Conservation (phyloP, 2,329 filamentous ascomycete species). For the Pseudocercospora fijiensis region DNA sequence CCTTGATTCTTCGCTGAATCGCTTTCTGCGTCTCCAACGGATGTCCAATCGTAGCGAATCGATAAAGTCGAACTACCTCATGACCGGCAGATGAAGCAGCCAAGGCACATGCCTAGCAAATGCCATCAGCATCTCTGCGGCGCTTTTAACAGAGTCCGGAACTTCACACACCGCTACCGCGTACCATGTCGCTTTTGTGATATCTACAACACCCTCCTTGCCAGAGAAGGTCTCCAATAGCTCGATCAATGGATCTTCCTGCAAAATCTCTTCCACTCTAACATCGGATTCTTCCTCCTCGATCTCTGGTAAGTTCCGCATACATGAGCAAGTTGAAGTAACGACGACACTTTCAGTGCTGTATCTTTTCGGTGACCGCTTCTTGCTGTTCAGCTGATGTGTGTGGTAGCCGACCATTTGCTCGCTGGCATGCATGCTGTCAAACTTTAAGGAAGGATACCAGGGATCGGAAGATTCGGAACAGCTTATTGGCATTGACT, state of each 20-base stretch:
- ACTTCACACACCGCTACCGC: conserved; percentile 5
- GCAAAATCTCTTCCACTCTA: background rate
- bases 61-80: conserved; percentile 20
- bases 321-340: background rate
- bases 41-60: conserved; percentile 14
- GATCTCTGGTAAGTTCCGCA: background rate
- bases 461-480: background rate
- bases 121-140: background rate
- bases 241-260: background rate
- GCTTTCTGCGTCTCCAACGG: conserved; percentile 14
- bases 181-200: conserved; percentile 1
- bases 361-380: background rate
- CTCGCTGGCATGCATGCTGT: background rate
- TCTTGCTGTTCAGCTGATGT: background rate
- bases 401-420: background rate
- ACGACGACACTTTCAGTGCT: background rate
- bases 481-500: background rate
- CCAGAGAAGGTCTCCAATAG: conserved; percentile 2
- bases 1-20: conserved; percentile 20
- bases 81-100: conserved; percentile 17
- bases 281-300: background rate
- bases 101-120: conserved; percentile 10
- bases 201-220: conserved; percentile 10
- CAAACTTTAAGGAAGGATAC: background rate
- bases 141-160: background rate